phyloP scores from a whole-genome alignment of 2,329 filamentous ascomycete species.

The Massarina eburnea region DNA sequence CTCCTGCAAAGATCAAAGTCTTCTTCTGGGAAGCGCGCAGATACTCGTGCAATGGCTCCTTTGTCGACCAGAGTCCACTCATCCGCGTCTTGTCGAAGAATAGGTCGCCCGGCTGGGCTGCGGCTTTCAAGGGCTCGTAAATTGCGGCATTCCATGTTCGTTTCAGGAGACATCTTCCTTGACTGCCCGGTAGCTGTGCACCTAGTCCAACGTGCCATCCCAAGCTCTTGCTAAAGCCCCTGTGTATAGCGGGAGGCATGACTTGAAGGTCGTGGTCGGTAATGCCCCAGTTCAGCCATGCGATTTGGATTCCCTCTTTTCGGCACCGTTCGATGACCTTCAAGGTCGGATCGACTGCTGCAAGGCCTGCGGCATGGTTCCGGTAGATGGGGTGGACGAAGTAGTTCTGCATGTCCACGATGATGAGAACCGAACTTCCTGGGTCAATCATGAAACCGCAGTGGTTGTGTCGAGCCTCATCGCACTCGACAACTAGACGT shows the following conservation, averaged over 20 bases:
- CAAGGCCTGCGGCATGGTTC: constrained; percentile 31
- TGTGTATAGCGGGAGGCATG: constrained; percentile 47
- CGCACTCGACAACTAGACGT: constrained; percentile 44
- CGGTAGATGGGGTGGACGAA: constrained; percentile 40
- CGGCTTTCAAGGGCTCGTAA: constrained; percentile 43
- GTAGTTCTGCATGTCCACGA: constrained; percentile 51
- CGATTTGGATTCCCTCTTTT: constrained; percentile 44
- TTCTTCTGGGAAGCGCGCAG: constrained; percentile 44
- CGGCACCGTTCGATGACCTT: constrained; percentile 45
- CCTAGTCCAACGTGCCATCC: constrained; percentile 48
- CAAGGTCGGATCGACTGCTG: constrained; percentile 39
- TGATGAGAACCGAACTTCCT: constrained; percentile 41
- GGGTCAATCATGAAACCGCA: constrained; percentile 47
- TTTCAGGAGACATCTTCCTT: constrained; percentile 46
- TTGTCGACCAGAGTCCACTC: constrained; percentile 46
- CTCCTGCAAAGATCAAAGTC: constrained; percentile 46
- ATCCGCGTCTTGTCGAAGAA: constrained; percentile 49
- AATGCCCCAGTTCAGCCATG: constrained; percentile 48
- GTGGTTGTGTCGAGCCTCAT: constrained; percentile 45
- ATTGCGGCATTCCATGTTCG: constrained; percentile 48
- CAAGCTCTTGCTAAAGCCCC: constrained; percentile 45
- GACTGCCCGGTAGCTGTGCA: constrained; percentile 37
- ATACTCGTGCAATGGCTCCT: constrained; percentile 46
- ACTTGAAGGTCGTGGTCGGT: constrained; percentile 39
- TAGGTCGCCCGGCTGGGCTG: constrained; percentile 42